phyloP scores from a whole-genome alignment of 2,329 filamentous ascomycete genomes.

The Penicillium verrucosum region DNA sequence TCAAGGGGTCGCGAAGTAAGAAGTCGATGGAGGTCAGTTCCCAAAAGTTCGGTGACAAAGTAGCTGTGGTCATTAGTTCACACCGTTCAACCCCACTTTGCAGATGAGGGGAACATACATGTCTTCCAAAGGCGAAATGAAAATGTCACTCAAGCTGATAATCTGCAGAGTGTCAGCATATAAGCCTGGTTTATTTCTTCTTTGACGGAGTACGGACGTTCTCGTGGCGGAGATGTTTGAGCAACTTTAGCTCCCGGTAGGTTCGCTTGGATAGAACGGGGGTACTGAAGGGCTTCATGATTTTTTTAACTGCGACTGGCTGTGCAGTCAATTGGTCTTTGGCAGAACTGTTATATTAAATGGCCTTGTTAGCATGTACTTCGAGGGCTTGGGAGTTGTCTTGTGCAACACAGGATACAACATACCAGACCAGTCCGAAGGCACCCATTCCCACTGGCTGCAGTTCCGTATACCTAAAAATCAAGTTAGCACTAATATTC shows the following conservation, averaged over 20 bases:
- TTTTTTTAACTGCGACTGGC: constrained; percentile 98
- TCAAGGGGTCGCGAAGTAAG: constrained; percentile 93
- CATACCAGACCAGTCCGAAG: constrained; percentile 95
- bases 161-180: constrained; percentile 55
- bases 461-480: constrained; percentile 83
- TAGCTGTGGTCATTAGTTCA: constrained; percentile 58
- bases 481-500: constrained; percentile 1
- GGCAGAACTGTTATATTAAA: constrained; percentile 66
- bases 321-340: constrained; percentile 96
- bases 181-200: neutral
- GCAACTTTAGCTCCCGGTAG: constrained; percentile 92
- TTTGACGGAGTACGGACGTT: constrained; percentile 59
- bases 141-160: constrained; percentile 98
- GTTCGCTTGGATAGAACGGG: constrained; percentile 96
- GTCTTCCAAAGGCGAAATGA: constrained; percentile 97
- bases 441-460: constrained; percentile 99
- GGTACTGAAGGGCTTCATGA: constrained; percentile 99
- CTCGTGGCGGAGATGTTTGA: constrained; percentile 95
- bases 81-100: neutral
- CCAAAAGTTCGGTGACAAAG: constrained; percentile 95
- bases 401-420: constrained; percentile 13
- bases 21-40: constrained; percentile 92
- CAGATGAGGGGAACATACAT: constrained; percentile 62
- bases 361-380: constrained; percentile 15
- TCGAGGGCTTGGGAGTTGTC: neutral